Evolutionary conservation across 1,139 yeast species (phyloP).

Genomic region (Taphrina flavorubra): DNA sequence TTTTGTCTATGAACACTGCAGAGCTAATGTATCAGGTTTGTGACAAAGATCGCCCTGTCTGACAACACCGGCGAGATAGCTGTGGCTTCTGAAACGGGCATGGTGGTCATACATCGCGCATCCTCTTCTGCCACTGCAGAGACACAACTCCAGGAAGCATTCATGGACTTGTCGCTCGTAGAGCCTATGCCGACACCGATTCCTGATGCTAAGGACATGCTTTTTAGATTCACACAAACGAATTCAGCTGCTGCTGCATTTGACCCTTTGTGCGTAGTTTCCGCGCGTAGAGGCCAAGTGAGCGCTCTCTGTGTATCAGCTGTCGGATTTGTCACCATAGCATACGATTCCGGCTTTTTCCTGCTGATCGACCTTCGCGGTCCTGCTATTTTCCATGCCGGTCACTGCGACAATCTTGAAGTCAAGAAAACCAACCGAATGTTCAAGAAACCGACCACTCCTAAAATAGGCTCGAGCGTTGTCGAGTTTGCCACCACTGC

Average conservation of each 20-base stretch:
- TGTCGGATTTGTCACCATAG: slow-evolving; percentile 61
- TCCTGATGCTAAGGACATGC: slow-evolving; percentile 14
- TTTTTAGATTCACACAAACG: slow-evolving; percentile 5
- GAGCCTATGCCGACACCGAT: slow-evolving; percentile 32
- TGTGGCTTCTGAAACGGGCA: slow-evolving; percentile 71
- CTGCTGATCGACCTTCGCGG: slow-evolving; percentile 83
- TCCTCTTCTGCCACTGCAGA: slow-evolving; percentile 48
- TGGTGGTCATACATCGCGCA: slow-evolving; percentile 75
- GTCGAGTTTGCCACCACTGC: slow-evolving; percentile 27
- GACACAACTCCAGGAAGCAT: slow-evolving; percentile 2
- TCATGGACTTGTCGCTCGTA: slow-evolving; percentile 21
- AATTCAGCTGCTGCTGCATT: slow-evolving; percentile 45
- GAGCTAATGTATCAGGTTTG: slow-evolving; percentile 46
- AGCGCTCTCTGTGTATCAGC: slow-evolving; percentile 17
- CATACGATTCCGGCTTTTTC: slow-evolving; percentile 75
- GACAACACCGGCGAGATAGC: slow-evolving; percentile 76
- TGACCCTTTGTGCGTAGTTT: slow-evolving; percentile 29
- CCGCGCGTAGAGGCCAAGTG: slow-evolving; percentile 25
- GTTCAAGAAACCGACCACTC: slow-evolving; percentile 58
- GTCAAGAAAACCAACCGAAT: slow-evolving; percentile 29
- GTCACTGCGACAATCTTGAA: slow-evolving; percentile 47
- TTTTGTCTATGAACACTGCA: slow-evolving; percentile 49
- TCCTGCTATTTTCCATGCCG: slow-evolving; percentile 74
- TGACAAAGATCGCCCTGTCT: slow-evolving; percentile 71
- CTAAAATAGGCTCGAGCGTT: slow-evolving; percentile 68